A percentile compares a stretch with the other conserved stretches of the same genome.
Evolutionary conservation across 768 basidiomycete species (phyloP).

Genomic region (Gautieria morchelliformis): DNA sequence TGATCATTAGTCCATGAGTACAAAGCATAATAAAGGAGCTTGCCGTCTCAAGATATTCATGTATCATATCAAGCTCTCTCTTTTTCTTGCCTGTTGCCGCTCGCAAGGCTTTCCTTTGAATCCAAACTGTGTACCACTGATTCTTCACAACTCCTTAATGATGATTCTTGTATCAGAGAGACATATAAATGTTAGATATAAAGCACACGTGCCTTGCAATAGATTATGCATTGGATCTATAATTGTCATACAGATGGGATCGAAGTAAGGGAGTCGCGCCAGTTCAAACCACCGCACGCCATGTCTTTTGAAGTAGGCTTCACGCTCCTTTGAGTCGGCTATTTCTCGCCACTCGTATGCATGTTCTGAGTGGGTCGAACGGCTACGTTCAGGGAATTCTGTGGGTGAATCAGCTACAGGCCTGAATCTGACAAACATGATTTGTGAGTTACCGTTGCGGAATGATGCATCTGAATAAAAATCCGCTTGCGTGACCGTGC

Average conservation of each 20-base stretch:
- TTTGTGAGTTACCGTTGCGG: slow-evolving; percentile 13
- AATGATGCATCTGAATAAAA: slow-evolving; percentile 3
- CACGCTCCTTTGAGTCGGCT: not conserved
- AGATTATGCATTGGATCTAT: slow-evolving; percentile 28
- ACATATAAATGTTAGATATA: not conserved
- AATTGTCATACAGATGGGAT: slow-evolving; percentile 16
- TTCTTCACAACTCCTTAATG: slow-evolving; percentile 10
- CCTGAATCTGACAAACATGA: slow-evolving; percentile 7
- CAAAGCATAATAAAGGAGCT: not conserved
- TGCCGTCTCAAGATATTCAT: not conserved
- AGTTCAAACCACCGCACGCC: slow-evolving; percentile 19
- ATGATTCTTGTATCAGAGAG: not conserved
- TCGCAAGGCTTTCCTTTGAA: not conserved
- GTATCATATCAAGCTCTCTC: slow-evolving; percentile 3
- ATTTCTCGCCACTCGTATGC: slow-evolving; percentile 9
- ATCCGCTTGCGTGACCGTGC: slow-evolving; percentile 18
- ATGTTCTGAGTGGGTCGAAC: slow-evolving; percentile 8
- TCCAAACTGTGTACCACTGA: slow-evolving; percentile 10
- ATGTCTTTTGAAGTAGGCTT: slow-evolving; percentile 13
- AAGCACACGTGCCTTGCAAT: slow-evolving; percentile 17
- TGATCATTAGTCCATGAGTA: no score
- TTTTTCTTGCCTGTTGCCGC: not conserved
- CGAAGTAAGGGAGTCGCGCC: slow-evolving; percentile 21
- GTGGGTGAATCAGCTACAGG: not conserved
- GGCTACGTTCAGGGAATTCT: not conserved